Base-by-base conservation (phyloP, 495 filamentous ascomycete genomes). In the Cercophora newfieldiana region DNA sequence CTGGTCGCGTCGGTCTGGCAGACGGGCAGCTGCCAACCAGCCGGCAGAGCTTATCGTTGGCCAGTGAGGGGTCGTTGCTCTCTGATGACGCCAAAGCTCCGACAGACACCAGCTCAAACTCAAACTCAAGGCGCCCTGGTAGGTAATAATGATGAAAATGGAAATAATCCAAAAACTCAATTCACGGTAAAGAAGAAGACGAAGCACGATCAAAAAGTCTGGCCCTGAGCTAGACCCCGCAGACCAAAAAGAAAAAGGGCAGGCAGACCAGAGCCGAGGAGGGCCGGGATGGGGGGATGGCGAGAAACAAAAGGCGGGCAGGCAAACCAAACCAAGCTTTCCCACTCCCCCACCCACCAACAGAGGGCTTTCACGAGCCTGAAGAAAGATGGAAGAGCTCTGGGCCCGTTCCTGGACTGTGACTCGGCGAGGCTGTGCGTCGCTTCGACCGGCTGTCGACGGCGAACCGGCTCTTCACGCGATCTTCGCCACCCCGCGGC, bases 351-450 rank as follows among this genome's bases (percentile, higher is more conserved):
- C 30, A 44, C 12, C 37, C 3, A 44, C 10, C n/a, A 16, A 44
- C 37, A 16, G 18, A 8, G 37, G 37, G 37, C 37, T 44, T 53
- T 53, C 50, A 53, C 50, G 24, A 53, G 50, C 37, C 18, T 44
- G 37, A 8, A 44, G 50, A 8, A 53, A 7, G 10, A 7, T 19
- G 22, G 37, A 50, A 29, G 1, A 61, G 58, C 21, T 19, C 57
- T 44, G 21, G 25, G 55, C 48, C 37, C 51, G 19, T 10, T 56
- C 22, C 48, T 30, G 47, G 24, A 49, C 59, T 65, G 68, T 70
- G 68, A 67, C 64, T 67, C 48, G 67, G 62, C 65, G 66, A 69
- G 69, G 67, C 71, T 66, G 66, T 66, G 63, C 29, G 53, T 29
- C 31, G 31, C 64, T 28, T 26, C 26, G 16, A 22, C 58, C 68